Evolutionary conservation across 1,284 basidiomycete genomes (phyloP).

Genomic region (Cystobasidiaceae sp.): DNA sequence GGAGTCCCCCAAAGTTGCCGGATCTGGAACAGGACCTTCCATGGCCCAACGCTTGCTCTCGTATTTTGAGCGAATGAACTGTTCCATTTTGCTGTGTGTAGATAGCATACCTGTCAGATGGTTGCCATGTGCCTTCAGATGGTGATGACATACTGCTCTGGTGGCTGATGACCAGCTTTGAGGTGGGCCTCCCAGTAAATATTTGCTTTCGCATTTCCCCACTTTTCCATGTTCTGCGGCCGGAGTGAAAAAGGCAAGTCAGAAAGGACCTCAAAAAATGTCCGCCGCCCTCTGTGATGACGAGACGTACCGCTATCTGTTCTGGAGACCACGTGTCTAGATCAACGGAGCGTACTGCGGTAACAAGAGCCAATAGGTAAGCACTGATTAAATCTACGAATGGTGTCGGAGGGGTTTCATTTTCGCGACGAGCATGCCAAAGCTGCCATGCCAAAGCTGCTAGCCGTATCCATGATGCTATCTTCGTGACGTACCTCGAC

Average conservation of each 20-base stretch:
- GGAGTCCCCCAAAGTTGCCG: conserved; percentile 65
- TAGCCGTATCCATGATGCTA: not conserved
- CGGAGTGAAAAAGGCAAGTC: not conserved
- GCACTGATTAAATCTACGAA: not conserved
- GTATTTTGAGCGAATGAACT: conserved; percentile 95
- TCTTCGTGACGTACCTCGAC: conserved; percentile 53
- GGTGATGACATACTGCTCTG: conserved; percentile 72
- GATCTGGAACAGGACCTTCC: conserved; percentile 83
- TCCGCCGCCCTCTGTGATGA: not conserved
- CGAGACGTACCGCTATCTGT: conserved; percentile 76
- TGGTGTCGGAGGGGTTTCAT: no score
- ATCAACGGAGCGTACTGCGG: conserved; percentile 85
- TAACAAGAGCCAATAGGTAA: not conserved
- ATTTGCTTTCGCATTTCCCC: conserved; percentile 91
- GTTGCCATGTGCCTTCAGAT: not conserved
- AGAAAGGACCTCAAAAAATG: not conserved
- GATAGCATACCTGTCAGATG: not conserved
- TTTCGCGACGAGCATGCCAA: not conserved
- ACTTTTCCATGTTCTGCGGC: conserved; percentile 74
- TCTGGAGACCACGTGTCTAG: conserved; percentile 97
- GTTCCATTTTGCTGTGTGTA: conserved; percentile 84
- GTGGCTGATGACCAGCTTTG: conserved; percentile 83
- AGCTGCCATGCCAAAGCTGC: not conserved
- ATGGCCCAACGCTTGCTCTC: conserved; percentile 88
- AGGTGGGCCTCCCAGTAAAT: conserved; percentile 96